These are phyloP conservation scores for Colletotrichum orchidophilum DNA, from an alignment of 2,329 filamentous ascomycete genomes.

Conservation along the genomic window DNA sequence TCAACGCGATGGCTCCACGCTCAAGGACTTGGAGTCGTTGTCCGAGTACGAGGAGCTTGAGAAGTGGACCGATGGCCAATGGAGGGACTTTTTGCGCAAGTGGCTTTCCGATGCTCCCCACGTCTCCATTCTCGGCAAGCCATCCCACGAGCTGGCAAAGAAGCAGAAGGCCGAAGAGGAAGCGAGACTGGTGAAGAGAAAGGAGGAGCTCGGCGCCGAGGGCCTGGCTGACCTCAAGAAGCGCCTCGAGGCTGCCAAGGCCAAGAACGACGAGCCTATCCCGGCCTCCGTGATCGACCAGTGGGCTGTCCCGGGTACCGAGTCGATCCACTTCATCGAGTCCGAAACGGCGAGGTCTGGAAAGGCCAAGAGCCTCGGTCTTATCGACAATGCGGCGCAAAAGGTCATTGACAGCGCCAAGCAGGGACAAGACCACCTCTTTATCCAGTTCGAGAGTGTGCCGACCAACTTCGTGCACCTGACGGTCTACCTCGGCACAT, in stretches of 20 bases:
- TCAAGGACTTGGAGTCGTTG: constrained; percentile 67
- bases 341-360: constrained; percentile 87
- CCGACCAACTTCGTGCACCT: constrained; percentile 92
- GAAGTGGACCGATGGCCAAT: constrained; percentile 83
- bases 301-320: constrained; percentile 84
- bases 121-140: constrained; percentile 87
- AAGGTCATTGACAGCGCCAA: constrained; percentile 76
- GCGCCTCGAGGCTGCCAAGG: constrained; percentile 83
- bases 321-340: constrained; percentile 95
- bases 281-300: constrained; percentile 82
- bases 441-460: constrained; percentile 97
- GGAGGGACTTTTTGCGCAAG: constrained; percentile 82
- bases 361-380: constrained; percentile 75
- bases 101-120: constrained; percentile 90
- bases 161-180: constrained; percentile 86
- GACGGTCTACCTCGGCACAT: constrained; percentile 81
- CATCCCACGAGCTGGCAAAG: constrained; percentile 80
- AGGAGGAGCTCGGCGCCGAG: constrained; percentile 80
- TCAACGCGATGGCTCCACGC: constrained; percentile 80
- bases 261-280: constrained; percentile 88
- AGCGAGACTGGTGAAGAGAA: constrained; percentile 80
- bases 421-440: constrained; percentile 73
- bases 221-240: constrained; percentile 80
- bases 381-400: constrained; percentile 75
- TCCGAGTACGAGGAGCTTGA: constrained; percentile 75